Evolutionary conservation across 768 basidiomycete species (phyloP), one percentile per base, ranked within the genome.

Genomic region (Calocybe indica): DNA sequence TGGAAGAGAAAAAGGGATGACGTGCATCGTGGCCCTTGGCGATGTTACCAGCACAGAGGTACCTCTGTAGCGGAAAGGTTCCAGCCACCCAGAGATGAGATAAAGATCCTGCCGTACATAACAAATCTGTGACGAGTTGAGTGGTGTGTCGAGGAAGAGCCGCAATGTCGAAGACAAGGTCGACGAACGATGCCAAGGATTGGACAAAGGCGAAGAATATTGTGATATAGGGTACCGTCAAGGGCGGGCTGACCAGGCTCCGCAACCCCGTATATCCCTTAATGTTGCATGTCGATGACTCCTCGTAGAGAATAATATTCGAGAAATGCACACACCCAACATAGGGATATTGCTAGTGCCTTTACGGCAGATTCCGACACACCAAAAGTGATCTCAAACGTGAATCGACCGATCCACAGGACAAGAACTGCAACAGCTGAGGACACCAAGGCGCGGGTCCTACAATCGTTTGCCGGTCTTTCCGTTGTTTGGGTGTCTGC

Each of bases 141-240:
- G 50, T 57, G 45, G 48, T 48, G 10, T 13, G 37, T 7, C 28
- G 22, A 30, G 37, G 37, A 35, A 22, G 45, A 29, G 52, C 48
- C 10, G 66, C 54, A 38, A 69, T 28, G 46, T 64, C 57, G 34
- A 67, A 62, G 32, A 62, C 59, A 7, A 75, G 55, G 43, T 72
- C 62, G 44, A 69, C 50, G n/a, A 73, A 50, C 1, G 67, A 67
- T 10, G 65, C 52, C 12, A 72, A 46, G 15, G 58, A 59, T 48
- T 74, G 63, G n/a, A 63, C 54, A 29, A 64, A 57, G 22, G 72
- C 73, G 52, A 78, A 72, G 6, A 65, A 47, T 29, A 78, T 62
- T 7, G 74, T 66, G 13, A 76, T 55, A 58, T 76, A 81, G n/a
- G 82, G 80, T 5, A 78, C 69, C 1, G 79, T 80, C 46, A 55